Evolutionary conservation across 164 flowering plant species (phyloP).

Genomic region (Cinnamomum chago): DNA sequence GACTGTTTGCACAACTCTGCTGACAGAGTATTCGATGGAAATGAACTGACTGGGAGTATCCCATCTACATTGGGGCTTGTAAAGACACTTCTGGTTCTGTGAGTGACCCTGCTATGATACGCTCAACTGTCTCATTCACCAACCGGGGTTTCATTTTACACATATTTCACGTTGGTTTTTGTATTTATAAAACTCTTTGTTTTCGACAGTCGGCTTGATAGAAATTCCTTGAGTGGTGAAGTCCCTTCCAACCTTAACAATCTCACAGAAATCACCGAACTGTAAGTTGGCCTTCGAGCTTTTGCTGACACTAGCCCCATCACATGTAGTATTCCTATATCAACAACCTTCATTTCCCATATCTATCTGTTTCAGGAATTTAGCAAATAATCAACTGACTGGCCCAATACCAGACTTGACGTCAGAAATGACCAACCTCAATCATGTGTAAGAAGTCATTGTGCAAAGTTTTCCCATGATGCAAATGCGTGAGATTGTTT

Average conservation of each 20-base stretch:
- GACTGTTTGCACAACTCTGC: background rate
- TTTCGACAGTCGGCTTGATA: constrained; percentile 68
- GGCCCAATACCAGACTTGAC: too few species aligned
- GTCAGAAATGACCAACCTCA: too few species aligned
- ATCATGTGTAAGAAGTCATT: too few species aligned
- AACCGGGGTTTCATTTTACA: background rate
- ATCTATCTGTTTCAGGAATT: too few species aligned
- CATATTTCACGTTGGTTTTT: background rate
- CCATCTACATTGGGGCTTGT: constrained; percentile 64
- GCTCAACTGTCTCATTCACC: background rate
- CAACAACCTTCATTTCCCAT: too few species aligned
- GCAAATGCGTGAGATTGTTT: too few species aligned
- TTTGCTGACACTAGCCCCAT: background rate
- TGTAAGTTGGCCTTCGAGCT: constrained; percentile 40
- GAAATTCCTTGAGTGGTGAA: constrained; percentile 51
- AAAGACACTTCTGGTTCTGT: constrained; percentile 85
- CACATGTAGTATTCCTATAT: background rate
- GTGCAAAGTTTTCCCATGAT: too few species aligned
- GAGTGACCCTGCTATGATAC: constrained; percentile 17
- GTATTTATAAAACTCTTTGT: background rate
- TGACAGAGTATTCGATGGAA: constrained; percentile 76
- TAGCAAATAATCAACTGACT: too few species aligned
- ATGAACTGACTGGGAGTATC: constrained; percentile 54
- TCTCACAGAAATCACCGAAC: constrained; percentile 51
- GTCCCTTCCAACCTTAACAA: constrained; percentile 63